These are phyloP conservation scores for Macrophomina tecta DNA, from an alignment of 2,329 filamentous ascomycete genomes.

Conservation along the genomic window DNA sequence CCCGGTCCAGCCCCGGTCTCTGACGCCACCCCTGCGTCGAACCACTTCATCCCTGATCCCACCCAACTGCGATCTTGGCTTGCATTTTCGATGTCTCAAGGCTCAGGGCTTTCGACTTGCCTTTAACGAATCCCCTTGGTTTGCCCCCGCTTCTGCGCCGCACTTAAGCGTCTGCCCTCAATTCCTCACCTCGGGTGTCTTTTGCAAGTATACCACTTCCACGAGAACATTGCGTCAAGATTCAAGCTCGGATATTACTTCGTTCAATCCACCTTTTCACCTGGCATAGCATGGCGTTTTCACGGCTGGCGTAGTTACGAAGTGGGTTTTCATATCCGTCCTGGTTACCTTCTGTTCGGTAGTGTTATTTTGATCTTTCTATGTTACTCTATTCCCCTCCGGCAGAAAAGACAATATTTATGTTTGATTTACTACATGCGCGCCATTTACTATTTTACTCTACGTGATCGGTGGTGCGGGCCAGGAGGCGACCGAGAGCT, in stretches of 20 bases:
- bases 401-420: constrained; percentile 17
- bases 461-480: neutral
- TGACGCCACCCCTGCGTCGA: constrained; percentile 1
- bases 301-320: constrained; percentile 12
- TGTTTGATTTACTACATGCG: neutral
- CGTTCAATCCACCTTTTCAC: constrained; percentile 1
- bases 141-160: constrained; percentile 3
- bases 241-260: constrained; percentile 5
- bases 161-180: neutral
- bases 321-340: constrained; percentile 1
- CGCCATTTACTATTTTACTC: neutral
- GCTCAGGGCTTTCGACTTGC: neutral
- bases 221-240: constrained; percentile 1
- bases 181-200: constrained; percentile 6
- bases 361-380: neutral
- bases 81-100: constrained; percentile 1
- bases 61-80: neutral
- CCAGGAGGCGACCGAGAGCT: too few relatives aligned
- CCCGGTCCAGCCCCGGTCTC: constrained; percentile 4
- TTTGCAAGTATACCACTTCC: constrained; percentile 23
- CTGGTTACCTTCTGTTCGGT: constrained; percentile 2
- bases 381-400: constrained; percentile 14
- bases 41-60: neutral
- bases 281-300: constrained; percentile 27
- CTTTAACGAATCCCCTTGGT: constrained; percentile 9